Percentiles rank a stretch among this genome's conserved stretches.
phyloP scores from a whole-genome alignment of 768 basidiomycete species.

The Leccinum disarticulatum region DNA sequence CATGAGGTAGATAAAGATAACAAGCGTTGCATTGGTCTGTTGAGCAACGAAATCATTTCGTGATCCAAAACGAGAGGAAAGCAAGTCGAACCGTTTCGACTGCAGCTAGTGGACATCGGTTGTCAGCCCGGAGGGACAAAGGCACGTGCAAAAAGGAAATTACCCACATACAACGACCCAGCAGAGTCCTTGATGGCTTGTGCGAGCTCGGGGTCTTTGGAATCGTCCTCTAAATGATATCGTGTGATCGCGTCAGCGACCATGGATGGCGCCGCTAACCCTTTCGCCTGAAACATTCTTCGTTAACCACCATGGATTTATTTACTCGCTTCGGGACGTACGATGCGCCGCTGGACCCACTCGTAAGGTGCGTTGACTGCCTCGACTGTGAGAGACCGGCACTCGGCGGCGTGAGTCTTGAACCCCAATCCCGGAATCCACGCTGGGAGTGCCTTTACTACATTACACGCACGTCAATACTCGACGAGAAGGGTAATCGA shows the following conservation, averaged over 20 bases:
- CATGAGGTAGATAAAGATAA: not conserved
- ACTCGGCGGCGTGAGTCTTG: not conserved
- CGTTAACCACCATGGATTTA: not conserved
- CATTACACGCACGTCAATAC: not conserved
- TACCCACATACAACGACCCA: not conserved
- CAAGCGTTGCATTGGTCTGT: not conserved
- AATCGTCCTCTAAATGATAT: not conserved
- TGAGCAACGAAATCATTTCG: not conserved
- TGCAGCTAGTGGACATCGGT: not conserved
- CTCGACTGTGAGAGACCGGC: not conserved
- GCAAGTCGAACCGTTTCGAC: not conserved
- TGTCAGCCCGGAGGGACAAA: not conserved
- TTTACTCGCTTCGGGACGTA: not conserved
- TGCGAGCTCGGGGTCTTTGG: not conserved
- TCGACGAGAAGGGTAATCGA: not conserved
- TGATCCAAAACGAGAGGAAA: not conserved
- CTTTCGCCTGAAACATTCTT: not conserved
- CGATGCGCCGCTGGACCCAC: not conserved
- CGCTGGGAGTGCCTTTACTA: not conserved
- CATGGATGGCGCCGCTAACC: not conserved
- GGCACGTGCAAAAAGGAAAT: not conserved
- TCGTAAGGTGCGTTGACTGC: not conserved
- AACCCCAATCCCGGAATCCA: not conserved
- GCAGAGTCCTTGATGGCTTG: not conserved
- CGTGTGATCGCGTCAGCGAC: not conserved